Percentiles rank a stretch among this genome's conserved stretches.
Evolutionary conservation across 352 stramenopile genomes (phyloP).

Genomic region (Globisporangium paroecandrum): DNA sequence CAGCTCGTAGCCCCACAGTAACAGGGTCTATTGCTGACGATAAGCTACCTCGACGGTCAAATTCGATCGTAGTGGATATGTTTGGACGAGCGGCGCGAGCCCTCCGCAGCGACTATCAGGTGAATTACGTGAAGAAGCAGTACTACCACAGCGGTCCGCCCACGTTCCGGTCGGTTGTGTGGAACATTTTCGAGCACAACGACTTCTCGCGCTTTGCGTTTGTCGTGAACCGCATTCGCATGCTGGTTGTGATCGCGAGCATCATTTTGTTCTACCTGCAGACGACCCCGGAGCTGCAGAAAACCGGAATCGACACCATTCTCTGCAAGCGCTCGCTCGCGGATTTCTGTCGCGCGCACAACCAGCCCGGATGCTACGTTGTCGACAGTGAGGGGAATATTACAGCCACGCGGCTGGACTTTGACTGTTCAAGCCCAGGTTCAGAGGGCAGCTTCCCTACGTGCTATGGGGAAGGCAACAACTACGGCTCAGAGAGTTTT

Average conservation of each 20-base stretch:
- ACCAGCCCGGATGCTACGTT: conserved; percentile 37
- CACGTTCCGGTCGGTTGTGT: conserved; percentile 33
- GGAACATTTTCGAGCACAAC: conserved; percentile 47
- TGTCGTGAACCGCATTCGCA: conserved; percentile 29
- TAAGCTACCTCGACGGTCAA: conserved; percentile 4
- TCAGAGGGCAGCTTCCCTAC: conserved; percentile 1
- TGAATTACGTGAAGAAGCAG: conserved; percentile 22
- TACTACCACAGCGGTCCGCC: conserved; percentile 21
- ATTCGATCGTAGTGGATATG: conserved; percentile 10
- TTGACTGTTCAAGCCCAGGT: conserved; percentile 23
- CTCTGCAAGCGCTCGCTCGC: conserved; percentile 40
- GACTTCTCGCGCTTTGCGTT: conserved; percentile 24
- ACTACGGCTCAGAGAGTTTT: conserved; percentile 34
- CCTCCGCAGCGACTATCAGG: conserved; percentile 17
- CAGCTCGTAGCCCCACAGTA: too few species aligned
- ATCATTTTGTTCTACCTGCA: conserved; percentile 54
- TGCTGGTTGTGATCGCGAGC: conserved; percentile 36
- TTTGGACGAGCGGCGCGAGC: conserved; percentile 27
- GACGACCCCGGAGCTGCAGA: conserved; percentile 47
- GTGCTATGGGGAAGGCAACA: conserved; percentile 29
- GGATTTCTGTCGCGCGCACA: conserved; percentile 32
- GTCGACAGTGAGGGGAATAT: conserved; percentile 16
- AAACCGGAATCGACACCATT: conserved; percentile 32
- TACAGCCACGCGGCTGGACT: conserved; percentile 23
- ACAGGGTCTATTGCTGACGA: background rate